Percentiles rank a stretch among this genome's conserved stretches.
Conservation (phyloP, 495 filamentous ascomycete species). For the Penicillium nucicola region DNA sequence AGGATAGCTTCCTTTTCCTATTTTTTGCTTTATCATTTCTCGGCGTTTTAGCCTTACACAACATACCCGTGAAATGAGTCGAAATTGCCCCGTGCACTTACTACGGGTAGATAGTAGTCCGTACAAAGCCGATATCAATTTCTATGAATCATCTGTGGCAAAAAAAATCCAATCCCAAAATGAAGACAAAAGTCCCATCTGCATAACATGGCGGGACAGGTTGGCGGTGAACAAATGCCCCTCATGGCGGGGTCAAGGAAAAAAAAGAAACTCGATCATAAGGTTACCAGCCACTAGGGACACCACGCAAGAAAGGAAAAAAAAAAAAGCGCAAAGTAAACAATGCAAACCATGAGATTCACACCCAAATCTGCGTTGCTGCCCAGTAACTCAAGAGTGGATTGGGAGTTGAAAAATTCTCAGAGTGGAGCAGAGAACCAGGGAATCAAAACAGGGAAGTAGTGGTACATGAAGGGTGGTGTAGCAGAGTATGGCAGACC, state of each 20-base stretch:
- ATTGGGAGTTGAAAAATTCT: slow-evolving; percentile 29
- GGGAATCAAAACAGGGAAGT: slow-evolving; percentile 18
- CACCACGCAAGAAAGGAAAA: too few relatives aligned
- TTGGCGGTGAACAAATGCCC: slow-evolving; percentile 21
- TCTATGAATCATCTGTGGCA: slow-evolving; percentile 8
- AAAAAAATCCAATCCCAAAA: slow-evolving; percentile 11
- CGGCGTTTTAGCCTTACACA: background rate
- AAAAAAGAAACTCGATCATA: slow-evolving; percentile 14
- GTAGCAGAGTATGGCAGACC: background rate
- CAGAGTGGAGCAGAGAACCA: slow-evolving; percentile 28
- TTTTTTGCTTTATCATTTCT: background rate
- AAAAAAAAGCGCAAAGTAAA: slow-evolving; percentile 16
- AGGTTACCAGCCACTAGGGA: slow-evolving; percentile 5
- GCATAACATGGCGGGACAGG: slow-evolving; percentile 16
- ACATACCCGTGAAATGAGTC: too few relatives aligned
- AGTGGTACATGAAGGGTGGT: background rate
- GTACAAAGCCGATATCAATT: background rate
- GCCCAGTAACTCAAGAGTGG: slow-evolving; percentile 34
- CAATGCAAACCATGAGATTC: slow-evolving; percentile 13
- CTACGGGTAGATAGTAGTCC: too few relatives aligned
- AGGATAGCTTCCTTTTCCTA: background rate
- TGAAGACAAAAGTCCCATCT: background rate
- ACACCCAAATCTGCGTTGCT: slow-evolving; percentile 42
- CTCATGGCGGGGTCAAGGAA: slow-evolving; percentile 11
- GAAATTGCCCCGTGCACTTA: too few relatives aligned